These are phyloP conservation scores for Vitis rotundifolia DNA, from an alignment of 164 flowering plant species.

Conservation along the genomic window DNA sequence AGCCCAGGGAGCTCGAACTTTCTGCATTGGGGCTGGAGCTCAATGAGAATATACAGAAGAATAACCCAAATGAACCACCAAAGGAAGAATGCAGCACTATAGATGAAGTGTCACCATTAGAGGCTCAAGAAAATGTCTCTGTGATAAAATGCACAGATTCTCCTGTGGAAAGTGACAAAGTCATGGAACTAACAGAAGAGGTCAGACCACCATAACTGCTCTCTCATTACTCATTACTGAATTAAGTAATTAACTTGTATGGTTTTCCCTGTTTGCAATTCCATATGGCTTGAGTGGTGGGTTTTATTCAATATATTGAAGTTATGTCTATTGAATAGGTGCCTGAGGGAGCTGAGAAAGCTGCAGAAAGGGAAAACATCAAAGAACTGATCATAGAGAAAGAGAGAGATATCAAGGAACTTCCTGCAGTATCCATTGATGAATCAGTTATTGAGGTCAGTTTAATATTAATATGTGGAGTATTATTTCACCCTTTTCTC, in stretches of 20 bases:
- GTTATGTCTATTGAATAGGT: constrained; percentile 17
- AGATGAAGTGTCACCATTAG: background rate
- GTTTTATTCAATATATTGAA: constrained; percentile 7
- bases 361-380: constrained; percentile 3
- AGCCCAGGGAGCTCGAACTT: constrained; percentile 1
- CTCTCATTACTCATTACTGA: background rate
- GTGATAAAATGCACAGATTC: background rate
- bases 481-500: no score
- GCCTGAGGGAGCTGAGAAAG: constrained; percentile 13
- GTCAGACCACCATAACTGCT: constrained; percentile 5
- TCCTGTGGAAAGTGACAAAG: constrained; percentile 10
- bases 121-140: constrained; percentile 1
- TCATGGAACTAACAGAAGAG: constrained; percentile 18
- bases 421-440: constrained; percentile 3
- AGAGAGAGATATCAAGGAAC: constrained; percentile 11
- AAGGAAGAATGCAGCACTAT: background rate
- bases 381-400: constrained; percentile 7
- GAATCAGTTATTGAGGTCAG: background rate
- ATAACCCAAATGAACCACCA: background rate
- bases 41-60: constrained; percentile 4
- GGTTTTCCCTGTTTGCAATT: no score
- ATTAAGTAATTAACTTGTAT: no score
- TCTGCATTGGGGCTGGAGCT: background rate
- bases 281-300: no score
- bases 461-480: no score